These are phyloP conservation scores for Neurospora sp. DNA, from an alignment of 495 filamentous ascomycete species.

Conservation along the genomic window DNA sequence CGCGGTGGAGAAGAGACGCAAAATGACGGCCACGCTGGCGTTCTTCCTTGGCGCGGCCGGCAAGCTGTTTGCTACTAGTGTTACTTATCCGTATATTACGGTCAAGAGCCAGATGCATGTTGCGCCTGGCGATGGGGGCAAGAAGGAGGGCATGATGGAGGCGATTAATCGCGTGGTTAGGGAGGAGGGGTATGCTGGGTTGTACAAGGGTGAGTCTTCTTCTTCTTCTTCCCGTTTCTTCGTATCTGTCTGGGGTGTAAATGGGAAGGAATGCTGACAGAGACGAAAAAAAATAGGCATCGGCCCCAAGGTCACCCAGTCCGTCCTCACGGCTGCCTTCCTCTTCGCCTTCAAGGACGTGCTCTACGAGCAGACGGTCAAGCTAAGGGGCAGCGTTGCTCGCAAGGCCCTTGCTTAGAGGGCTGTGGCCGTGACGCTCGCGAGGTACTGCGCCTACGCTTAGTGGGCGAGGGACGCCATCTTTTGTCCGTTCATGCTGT, in stretches of 20 bases:
- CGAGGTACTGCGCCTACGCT: background rate
- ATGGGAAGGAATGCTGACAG: too few relatives aligned
- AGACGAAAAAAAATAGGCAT: slow-evolving; percentile 37
- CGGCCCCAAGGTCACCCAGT: slow-evolving; percentile 90
- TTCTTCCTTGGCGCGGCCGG: slow-evolving; percentile 89
- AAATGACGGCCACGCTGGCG: slow-evolving; percentile 71
- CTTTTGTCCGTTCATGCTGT: background rate
- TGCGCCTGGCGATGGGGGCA: slow-evolving; percentile 51
- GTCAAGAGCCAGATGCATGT: slow-evolving; percentile 97
- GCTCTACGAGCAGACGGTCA: slow-evolving; percentile 45
- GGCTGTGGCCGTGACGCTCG: background rate
- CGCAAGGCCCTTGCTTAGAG: slow-evolving; percentile 27
- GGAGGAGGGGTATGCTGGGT: slow-evolving; percentile 78
- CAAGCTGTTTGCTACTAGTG: slow-evolving; percentile 83
- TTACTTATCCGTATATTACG: slow-evolving; percentile 98
- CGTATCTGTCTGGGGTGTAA: too few relatives aligned
- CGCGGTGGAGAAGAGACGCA: slow-evolving; percentile 35
- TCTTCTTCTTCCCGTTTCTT: too few relatives aligned
- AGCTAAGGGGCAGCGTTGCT: slow-evolving; percentile 31
- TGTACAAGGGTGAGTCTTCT: slow-evolving; percentile 52
- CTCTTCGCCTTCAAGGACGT: slow-evolving; percentile 98
- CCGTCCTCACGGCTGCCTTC: slow-evolving; percentile 91
- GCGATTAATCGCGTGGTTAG: slow-evolving; percentile 68
- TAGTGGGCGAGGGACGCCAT: background rate
- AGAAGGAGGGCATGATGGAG: slow-evolving; percentile 57